A percentile compares a stretch with the other conserved stretches of the same genome.
Conservation (phyloP, 176 grass and related monocot genomes). For the Leersia perrieri region DNA sequence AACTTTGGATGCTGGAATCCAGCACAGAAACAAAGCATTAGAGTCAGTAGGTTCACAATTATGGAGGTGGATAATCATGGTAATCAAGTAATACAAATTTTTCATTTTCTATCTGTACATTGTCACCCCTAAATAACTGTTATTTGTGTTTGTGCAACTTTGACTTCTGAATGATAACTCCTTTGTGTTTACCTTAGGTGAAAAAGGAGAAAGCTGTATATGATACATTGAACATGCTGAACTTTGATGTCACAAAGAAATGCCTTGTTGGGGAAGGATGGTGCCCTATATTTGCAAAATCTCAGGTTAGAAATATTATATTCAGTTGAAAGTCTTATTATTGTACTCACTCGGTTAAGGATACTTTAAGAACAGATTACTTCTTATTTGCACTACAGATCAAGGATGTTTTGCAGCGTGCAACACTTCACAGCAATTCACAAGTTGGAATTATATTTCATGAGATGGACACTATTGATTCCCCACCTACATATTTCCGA, state of each 20-base stretch:
- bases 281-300: slow-evolving; percentile 95
- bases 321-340: slow-evolving; percentile 29
- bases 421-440: slow-evolving; percentile 90
- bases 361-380: slow-evolving; percentile 25
- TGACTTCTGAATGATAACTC: slow-evolving; percentile 9
- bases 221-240: slow-evolving; percentile 95
- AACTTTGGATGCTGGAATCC: slow-evolving; percentile 92
- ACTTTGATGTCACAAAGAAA: slow-evolving; percentile 99
- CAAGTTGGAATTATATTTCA: slow-evolving; percentile 99
- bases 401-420: slow-evolving; percentile 81
- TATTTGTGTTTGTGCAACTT: neutral
- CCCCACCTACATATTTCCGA: slow-evolving; percentile 93
- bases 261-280: slow-evolving; percentile 99
- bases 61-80: slow-evolving; percentile 97
- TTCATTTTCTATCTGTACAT: slow-evolving; percentile 1
- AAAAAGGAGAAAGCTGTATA: slow-evolving; percentile 99
- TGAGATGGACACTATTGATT: slow-evolving; percentile 86
- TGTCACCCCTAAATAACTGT: neutral
- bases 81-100: slow-evolving; percentile 50
- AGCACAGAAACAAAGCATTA: slow-evolving; percentile 95
- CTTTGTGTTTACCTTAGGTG: slow-evolving; percentile 56
- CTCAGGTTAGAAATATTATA: slow-evolving; percentile 59
- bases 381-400: slow-evolving; percentile 60
- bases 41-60: slow-evolving; percentile 82
- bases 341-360: neutral